Percentiles rank a stretch among this genome's conserved stretches.
phyloP scores from a whole-genome alignment of 345 rosid species.

The Acer negundo region DNA sequence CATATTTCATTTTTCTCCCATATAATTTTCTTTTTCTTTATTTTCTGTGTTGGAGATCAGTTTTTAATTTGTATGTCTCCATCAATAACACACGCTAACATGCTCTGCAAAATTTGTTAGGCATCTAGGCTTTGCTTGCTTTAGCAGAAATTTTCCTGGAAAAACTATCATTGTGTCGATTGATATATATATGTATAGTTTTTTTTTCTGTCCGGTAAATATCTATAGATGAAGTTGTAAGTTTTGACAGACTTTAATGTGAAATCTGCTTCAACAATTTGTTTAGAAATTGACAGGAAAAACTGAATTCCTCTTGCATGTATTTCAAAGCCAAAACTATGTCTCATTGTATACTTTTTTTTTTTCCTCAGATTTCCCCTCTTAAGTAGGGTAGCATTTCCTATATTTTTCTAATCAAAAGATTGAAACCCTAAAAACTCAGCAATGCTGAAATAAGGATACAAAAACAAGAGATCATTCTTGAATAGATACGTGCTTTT shows the following conservation, averaged over 20 bases:
- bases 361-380: background rate
- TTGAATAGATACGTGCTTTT: background rate
- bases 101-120: background rate
- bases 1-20: constrained; percentile 1
- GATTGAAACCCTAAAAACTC: constrained; percentile 1
- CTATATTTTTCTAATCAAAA: background rate
- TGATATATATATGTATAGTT: no score
- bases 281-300: background rate
- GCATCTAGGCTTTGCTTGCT: background rate
- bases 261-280: background rate
- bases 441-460: constrained; percentile 6
- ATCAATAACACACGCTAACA: background rate
- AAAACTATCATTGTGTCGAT: background rate
- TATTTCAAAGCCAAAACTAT: background rate
- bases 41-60: background rate
- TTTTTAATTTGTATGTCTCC: background rate
- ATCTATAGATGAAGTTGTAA: background rate
- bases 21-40: background rate
- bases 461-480: constrained; percentile 13
- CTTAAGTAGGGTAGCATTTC: background rate
- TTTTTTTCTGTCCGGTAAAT: no score
- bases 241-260: no score
- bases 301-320: background rate
- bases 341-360: background rate
- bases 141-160: background rate